phyloP scores from a whole-genome alignment of 2,329 filamentous ascomycete genomes.

The Metarhizium guizhouense region DNA sequence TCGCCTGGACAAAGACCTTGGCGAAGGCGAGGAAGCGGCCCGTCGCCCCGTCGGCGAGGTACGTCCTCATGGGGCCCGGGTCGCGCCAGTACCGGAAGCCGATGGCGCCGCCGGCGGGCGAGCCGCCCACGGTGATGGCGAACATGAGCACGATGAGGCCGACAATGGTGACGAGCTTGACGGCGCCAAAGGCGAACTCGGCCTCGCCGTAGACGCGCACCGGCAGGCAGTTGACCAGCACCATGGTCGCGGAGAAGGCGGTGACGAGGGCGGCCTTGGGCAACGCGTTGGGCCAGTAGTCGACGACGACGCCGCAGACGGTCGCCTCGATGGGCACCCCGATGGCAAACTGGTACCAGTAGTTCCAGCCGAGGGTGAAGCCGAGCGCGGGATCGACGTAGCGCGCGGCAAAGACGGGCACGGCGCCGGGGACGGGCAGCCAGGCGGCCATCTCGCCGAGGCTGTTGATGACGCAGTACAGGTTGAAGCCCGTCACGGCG shows the following conservation, averaged over 20 bases:
- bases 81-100: slow-evolving; percentile 36
- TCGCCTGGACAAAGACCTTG: slow-evolving; percentile 37
- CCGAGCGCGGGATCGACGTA: slow-evolving; percentile 38
- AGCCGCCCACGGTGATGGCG: slow-evolving; percentile 38
- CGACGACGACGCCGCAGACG: slow-evolving; percentile 35
- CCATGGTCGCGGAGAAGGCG: slow-evolving; percentile 26
- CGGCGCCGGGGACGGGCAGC: slow-evolving; percentile 48
- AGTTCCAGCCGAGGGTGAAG: slow-evolving; percentile 42
- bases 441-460: slow-evolving; percentile 54
- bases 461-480: slow-evolving; percentile 38
- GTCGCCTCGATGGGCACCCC: slow-evolving; percentile 39
- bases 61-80: slow-evolving; percentile 34
- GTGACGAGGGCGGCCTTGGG: slow-evolving; percentile 25
- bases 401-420: slow-evolving; percentile 39
- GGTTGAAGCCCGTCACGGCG: slow-evolving; percentile 33
- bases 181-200: slow-evolving; percentile 38
- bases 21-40: slow-evolving; percentile 34
- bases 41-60: slow-evolving; percentile 25
- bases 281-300: slow-evolving; percentile 29
- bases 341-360: slow-evolving; percentile 42
- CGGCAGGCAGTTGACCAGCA: slow-evolving; percentile 28
- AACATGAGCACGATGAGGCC: slow-evolving; percentile 41
- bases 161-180: slow-evolving; percentile 40
- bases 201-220: slow-evolving; percentile 43
- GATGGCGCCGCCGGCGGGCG: slow-evolving; percentile 31